A percentile compares a stretch with the other conserved stretches of the same genome.
Evolutionary conservation across 345 rosid genomes (phyloP).

Genomic region (Limnanthes douglasii): DNA sequence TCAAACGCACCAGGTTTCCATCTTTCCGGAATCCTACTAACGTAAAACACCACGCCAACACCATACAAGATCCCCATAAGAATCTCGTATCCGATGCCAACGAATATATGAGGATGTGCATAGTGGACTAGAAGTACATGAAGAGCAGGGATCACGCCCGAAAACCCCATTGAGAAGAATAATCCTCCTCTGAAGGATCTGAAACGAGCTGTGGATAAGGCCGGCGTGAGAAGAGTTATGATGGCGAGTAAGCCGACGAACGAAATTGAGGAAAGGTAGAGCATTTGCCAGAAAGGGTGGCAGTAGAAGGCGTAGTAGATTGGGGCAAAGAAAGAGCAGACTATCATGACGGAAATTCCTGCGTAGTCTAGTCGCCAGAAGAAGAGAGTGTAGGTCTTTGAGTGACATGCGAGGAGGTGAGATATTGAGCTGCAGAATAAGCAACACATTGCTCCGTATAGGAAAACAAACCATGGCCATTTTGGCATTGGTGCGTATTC

Average conservation of each 20-base stretch:
- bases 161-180: constrained; percentile 87
- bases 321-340: constrained; percentile 82
- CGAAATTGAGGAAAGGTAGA: constrained; percentile 59
- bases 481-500: constrained; percentile 27
- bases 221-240: constrained; percentile 65
- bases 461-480: constrained; percentile 92
- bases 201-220: constrained; percentile 40
- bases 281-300: constrained; percentile 36
- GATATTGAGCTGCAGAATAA: constrained; percentile 79
- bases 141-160: constrained; percentile 60
- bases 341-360: constrained; percentile 85
- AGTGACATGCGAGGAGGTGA: constrained; percentile 91
- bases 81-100: constrained; percentile 52
- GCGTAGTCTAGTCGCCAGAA: constrained; percentile 97
- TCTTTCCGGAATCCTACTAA: constrained; percentile 61
- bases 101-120: constrained; percentile 43
- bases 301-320: constrained; percentile 77
- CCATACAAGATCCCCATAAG: constrained; percentile 64
- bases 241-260: constrained; percentile 53
- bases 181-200: constrained; percentile 58
- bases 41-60: constrained; percentile 55
- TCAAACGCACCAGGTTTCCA: constrained; percentile 98
- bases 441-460: constrained; percentile 79
- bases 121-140: constrained; percentile 64
- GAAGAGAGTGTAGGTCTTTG: constrained; percentile 50